Conservation (phyloP, 352 stramenopile species). For the Phytopythium montanum region DNA sequence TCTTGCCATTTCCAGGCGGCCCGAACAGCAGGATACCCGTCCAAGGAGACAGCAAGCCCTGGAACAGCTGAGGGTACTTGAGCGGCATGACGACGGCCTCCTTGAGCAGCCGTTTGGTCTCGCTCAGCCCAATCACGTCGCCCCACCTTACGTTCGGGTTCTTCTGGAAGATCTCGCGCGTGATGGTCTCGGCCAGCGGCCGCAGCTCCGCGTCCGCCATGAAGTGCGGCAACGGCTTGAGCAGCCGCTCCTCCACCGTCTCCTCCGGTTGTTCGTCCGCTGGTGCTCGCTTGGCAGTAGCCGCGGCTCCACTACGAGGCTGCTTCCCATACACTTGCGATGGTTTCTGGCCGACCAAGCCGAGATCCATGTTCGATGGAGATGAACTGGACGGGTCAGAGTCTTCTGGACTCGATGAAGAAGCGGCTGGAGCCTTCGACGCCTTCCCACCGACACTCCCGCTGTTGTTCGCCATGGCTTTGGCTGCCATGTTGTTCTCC, state of each 20-base stretch:
- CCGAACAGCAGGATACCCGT: constrained; percentile 91
- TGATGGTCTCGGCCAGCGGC: constrained; percentile 86
- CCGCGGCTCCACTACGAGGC: constrained; percentile 8
- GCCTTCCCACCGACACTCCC: constrained; percentile 5
- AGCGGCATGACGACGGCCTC: constrained; percentile 95
- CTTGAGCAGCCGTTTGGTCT: constrained; percentile 93
- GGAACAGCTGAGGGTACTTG: constrained; percentile 94
- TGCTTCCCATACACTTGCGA: constrained; percentile 27
- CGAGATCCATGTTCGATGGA: constrained; percentile 27
- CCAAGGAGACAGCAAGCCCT: constrained; percentile 86
- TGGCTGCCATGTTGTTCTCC: constrained; percentile 74
- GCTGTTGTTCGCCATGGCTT: constrained; percentile 36
- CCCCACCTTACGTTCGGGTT: constrained; percentile 89
- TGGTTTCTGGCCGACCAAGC: constrained; percentile 68
- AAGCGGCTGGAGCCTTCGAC: constrained; percentile 1
- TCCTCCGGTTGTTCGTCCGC: constrained; percentile 31
- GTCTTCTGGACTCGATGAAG: constrained; percentile 23
- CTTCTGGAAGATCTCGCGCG: constrained; percentile 91
- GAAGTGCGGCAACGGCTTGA: constrained; percentile 89
- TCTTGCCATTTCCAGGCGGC: constrained; percentile 82
- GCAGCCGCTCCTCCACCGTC: constrained; percentile 58
- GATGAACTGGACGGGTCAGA: constrained; percentile 18
- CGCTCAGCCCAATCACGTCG: constrained; percentile 84
- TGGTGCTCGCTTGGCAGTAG: constrained; percentile 24
- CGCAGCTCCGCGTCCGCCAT: constrained; percentile 83